A percentile compares a stretch with the other conserved stretches of the same genome.
phyloP scores from a whole-genome alignment of 192 early-diverging fungal genomes.

The Funneliformis geosporum region DNA sequence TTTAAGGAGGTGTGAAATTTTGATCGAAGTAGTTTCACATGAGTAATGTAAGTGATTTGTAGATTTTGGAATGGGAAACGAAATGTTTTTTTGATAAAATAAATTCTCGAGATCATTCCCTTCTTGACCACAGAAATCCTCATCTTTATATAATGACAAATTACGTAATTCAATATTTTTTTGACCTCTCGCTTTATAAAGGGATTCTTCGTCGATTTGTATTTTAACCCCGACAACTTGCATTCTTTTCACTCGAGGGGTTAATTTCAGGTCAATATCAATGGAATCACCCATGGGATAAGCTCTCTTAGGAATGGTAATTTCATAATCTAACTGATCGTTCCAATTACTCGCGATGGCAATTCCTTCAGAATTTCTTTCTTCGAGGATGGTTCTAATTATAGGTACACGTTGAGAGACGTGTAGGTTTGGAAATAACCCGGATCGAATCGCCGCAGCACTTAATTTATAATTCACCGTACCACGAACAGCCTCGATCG shows the following conservation, averaged over 20 bases:
- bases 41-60: not conserved
- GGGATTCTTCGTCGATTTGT: not conserved
- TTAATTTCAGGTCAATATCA: slow-evolving; percentile 3
- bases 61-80: not conserved
- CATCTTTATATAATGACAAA: not conserved
- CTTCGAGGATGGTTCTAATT: slow-evolving; percentile 5
- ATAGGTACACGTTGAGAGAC: not conserved
- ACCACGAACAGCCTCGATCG: not conserved
- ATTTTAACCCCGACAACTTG: not conserved
- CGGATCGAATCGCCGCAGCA: not conserved
- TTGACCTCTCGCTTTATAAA: not conserved
- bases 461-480: not conserved
- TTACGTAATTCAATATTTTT: not conserved
- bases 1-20: not conserved
- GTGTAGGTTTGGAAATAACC: not conserved
- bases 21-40: not conserved
- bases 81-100: not conserved
- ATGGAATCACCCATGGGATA: not conserved
- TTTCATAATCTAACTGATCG: not conserved
- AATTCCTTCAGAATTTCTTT: slow-evolving; percentile 12
- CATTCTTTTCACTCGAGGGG: not conserved
- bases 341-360: not conserved
- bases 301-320: slow-evolving; percentile 11
- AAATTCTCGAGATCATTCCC: not conserved
- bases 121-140: not conserved